Evolutionary conservation across 306 rosid genomes (phyloP).

Genomic region (Malus domestica): ASM211411v1 NC_041798.1:38314001-38314500

Average conservation of each 20-base stretch:
- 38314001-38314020: conserved; percentile 2
- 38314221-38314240: too few species aligned
- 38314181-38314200: background rate
- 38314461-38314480: background rate
- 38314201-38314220: too few species aligned
- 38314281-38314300: too few species aligned
- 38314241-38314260: too few species aligned
- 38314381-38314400: background rate
- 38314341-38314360: background rate
- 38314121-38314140: conserved; percentile 94
- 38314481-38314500: background rate
- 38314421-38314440: background rate
- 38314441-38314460: background rate
- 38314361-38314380: background rate
- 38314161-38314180: background rate
- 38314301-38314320: too few species aligned
- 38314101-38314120: conserved; percentile 62
- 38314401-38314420: background rate
- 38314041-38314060: conserved; percentile 76
- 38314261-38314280: too few species aligned
- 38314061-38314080: conserved; percentile 68
- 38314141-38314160: conserved; percentile 58
- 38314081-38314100: conserved; percentile 87
- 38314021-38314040: conserved; percentile 23
- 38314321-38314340: background rate